Evolutionary conservation across 805 yeast genomes (phyloP), one percentile per base, ranked within the genome.

Genomic region (Candida rishiriensis): DNA sequence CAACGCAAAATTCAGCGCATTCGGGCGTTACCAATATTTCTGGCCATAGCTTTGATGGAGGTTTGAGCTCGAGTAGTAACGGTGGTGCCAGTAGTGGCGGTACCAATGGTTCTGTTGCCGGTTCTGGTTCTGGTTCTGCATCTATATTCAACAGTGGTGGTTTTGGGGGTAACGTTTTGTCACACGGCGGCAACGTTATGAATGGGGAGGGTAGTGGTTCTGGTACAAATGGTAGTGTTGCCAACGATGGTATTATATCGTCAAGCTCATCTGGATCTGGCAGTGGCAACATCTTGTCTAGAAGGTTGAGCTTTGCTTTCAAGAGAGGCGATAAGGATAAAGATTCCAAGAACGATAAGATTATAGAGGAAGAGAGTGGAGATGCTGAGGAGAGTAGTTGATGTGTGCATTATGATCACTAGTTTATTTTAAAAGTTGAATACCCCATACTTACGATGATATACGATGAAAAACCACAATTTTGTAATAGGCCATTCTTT

Each of bases 221-320:
- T 7, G 38, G 29, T 17, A 15, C 38, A 31, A 36, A 32, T 8
- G 34, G 36, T 32, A 38, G 9, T 26, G 33, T 41, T 29, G 10
- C 34, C 7, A 17, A 21, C 15, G 21, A 29, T n/a, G 29, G 39
- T 31, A 32, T 31, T 21, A 40, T 28, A 13, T 37, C 39, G 32
- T 34, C 43, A 28, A 41, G 39, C 31, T 21, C 50, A 11, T 43
- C 49, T 13, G 44, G 50, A 11, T 41, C 54, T 6, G 44, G 48
- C 14, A 39, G 46, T 17, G 54, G 48, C 16, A 37, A 45, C 14
- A 38, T 44, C 10, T 46, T 60, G 17, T 50, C 61, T n/a, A 51
- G 62, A 34, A 54, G 61, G 38, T 47, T 64, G 33, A 58, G 61
- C 42, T 54, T 65, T 49, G 60, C 41, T 18, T 59, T 60, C 44